Evolutionary conservation across 2,329 filamentous ascomycete species (phyloP), one percentile per base, ranked within the genome.

Genomic region (Chalaropsis ovoidea): DNA sequence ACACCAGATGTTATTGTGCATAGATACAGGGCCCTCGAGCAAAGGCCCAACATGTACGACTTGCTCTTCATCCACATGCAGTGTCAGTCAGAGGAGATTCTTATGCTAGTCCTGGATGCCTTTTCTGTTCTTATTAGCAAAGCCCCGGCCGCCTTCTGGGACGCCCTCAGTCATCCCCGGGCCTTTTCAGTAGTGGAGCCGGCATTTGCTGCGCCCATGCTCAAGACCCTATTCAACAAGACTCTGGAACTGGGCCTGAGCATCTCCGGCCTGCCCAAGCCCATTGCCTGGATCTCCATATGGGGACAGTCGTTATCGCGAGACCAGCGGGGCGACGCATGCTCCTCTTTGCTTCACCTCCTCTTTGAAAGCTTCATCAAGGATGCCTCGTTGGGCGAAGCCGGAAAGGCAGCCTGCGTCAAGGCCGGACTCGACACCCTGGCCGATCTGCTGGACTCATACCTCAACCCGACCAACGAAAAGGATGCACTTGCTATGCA

Each of bases 111-210:
- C 17, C 80, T 95, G 58, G 83, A 85, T 65, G 85, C 86, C 1
- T 82, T 96, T 68, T 84, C 83, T 56, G 79, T 79, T 13, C 80
- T 96, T 17, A 78, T 96, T 63, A 82, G 86, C 69, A 91, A 89
- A 70, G 87, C 89, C 0, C 82, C 90, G 0, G 82, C 82, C 65
- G 88, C 89, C 56, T 94, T 96, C 70, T 96, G 93, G 93, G 87
- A 90, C 70, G 87, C 90, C 1, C 87, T 95, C 76, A 86, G 88
- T 62, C 84, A 90, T 39, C 89, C 93, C 62, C 87, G 89, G 0
- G 87, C 90, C 2, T 86, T 86, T 52, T 85, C 87, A 42, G 84
- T 97, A 61, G 84, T 90, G n/a, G 91, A 96, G 72, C 83, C 91
- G 69, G 83, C 96, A 54, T 89, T 94, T 70, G 83, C 82, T 67